A percentile compares a stretch with the other conserved stretches of the same genome.
phyloP scores from a whole-genome alignment of 495 filamentous ascomycete genomes.

The Lasiosphaeris hirsuta region DNA sequence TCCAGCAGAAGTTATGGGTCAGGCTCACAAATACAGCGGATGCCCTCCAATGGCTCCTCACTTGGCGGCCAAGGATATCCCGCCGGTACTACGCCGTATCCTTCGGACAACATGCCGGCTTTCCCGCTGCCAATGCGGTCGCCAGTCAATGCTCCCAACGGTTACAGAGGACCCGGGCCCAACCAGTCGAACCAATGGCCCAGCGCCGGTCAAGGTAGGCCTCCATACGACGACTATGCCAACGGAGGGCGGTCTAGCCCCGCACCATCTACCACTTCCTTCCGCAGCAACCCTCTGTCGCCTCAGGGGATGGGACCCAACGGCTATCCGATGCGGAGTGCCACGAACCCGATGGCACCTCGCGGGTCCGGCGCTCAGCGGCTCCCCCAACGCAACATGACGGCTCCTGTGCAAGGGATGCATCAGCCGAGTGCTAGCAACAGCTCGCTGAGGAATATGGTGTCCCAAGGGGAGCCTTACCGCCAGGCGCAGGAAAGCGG shows the following conservation, averaged over 20 bases:
- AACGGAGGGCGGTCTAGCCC: slow-evolving; percentile 36
- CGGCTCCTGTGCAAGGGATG: slow-evolving; percentile 39
- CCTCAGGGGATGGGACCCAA: slow-evolving; percentile 26
- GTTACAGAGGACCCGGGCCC: slow-evolving; percentile 26
- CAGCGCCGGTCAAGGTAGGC: slow-evolving; percentile 7
- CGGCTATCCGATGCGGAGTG: slow-evolving; percentile 32
- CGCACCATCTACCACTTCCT: slow-evolving; percentile 37
- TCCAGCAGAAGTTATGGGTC: slow-evolving; percentile 46
- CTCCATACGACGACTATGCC: slow-evolving; percentile 21
- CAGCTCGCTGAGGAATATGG: slow-evolving; percentile 28
- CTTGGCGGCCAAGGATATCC: slow-evolving; percentile 18
- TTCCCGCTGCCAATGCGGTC: slow-evolving; percentile 32
- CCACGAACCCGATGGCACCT: slow-evolving; percentile 32
- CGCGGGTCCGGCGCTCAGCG: slow-evolving; percentile 26
- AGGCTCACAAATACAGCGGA: slow-evolving; percentile 35
- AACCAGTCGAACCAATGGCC: slow-evolving; percentile 14
- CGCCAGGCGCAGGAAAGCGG: slow-evolving; percentile 15
- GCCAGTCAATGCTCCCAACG: slow-evolving; percentile 25
- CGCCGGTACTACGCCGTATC: slow-evolving; percentile 32
- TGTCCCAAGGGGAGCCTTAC: slow-evolving; percentile 2
- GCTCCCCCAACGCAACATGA: slow-evolving; percentile 49
- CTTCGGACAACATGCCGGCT: slow-evolving; percentile 31
- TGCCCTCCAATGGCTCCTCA: slow-evolving; percentile 16
- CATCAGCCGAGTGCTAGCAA: slow-evolving; percentile 27
- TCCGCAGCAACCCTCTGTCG: slow-evolving; percentile 29